These are phyloP conservation scores for Pythium pyrilobum DNA, from an alignment of 352 stramenopile genomes.

Conservation along the genomic window DNA sequence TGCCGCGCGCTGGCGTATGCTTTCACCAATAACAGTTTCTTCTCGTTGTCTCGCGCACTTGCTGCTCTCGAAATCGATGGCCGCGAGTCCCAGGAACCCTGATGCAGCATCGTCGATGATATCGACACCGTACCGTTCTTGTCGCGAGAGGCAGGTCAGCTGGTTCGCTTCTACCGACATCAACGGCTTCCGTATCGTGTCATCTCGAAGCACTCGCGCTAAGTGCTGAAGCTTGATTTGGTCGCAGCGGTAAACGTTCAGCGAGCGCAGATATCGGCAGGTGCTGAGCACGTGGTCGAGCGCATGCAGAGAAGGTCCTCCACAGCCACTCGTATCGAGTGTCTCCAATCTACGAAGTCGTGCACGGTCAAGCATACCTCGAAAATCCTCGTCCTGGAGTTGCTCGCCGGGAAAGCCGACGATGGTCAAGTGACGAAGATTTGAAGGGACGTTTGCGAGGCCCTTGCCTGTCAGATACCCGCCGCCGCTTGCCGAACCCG, in stretches of 20 bases:
- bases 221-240: conserved; percentile 26
- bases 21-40: conserved; percentile 9
- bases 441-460: conserved; percentile 37
- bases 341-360: conserved; percentile 31
- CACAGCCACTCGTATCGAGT: conserved; percentile 34
- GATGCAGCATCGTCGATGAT: conserved; percentile 42
- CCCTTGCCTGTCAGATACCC: conserved; percentile 30
- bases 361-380: conserved; percentile 17
- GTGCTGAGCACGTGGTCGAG: conserved; percentile 26
- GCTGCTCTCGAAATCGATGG: conserved; percentile 29
- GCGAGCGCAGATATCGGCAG: conserved; percentile 35
- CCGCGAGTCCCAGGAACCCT: conserved; percentile 40
- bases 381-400: conserved; percentile 31
- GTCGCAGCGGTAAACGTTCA: conserved; percentile 46
- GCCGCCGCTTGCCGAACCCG: conserved; percentile 7
- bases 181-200: not conserved
- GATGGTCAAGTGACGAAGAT: conserved; percentile 33
- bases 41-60: conserved; percentile 35
- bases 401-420: conserved; percentile 18
- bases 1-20: conserved; percentile 22
- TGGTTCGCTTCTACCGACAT: not conserved
- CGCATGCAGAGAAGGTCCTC: conserved; percentile 21
- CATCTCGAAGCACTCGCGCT: conserved; percentile 19
- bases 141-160: not conserved
- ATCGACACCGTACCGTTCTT: conserved; percentile 36